Base-by-base conservation (phyloP, 2,329 filamentous ascomycete species). In the Rhinocladiella similis region DNA sequence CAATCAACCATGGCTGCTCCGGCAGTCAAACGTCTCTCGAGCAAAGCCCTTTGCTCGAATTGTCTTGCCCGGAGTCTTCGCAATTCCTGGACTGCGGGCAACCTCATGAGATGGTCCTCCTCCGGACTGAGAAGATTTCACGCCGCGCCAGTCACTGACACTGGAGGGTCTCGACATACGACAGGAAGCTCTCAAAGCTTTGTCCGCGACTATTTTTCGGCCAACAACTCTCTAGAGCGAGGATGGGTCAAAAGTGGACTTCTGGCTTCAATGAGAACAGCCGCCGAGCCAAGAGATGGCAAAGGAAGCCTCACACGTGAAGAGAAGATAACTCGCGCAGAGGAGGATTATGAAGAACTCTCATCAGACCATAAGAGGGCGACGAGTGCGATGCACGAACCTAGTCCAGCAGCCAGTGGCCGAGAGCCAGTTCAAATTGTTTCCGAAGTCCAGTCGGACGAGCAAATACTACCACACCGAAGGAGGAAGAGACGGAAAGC, bases 121-220 rank as follows among this genome's bases (percentile, higher is more conserved):
- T 49, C 57, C 29, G 52, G 56, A 14, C 60, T 35, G 39, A 54
- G 63, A 56, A 64, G 60, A 48, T 56, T 66, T 38, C 61, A 66
- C 47, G 56, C 38, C 29, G 49, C 48, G 22, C 47, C 57, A 41
- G 27, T 57, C 14, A 47, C 50, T 14, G 22, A 20, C 3, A 49
- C 46, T 51, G 45, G 20, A 42, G 36, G 47, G 47, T 22, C 54
- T 46, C 36, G 47, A 57, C 49, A 52, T 19, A 27, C 36, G 41
- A 13, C 47, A 47, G 38, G 41, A 16, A 49, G 45, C 56, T 56
- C 63, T 5, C 61, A 64, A 43, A 56, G 47, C 20, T 65, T 64
- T 19, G 51, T 66, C n/a, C 55, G 59, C 19, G 54, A 66, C 36
- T 67, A 66, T 47, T 67, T 67, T 55, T 67, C 64, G 10, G 63